Base-by-base conservation (phyloP, 176 grass and related monocot species). In the Aegilops sharonensis region DNA sequence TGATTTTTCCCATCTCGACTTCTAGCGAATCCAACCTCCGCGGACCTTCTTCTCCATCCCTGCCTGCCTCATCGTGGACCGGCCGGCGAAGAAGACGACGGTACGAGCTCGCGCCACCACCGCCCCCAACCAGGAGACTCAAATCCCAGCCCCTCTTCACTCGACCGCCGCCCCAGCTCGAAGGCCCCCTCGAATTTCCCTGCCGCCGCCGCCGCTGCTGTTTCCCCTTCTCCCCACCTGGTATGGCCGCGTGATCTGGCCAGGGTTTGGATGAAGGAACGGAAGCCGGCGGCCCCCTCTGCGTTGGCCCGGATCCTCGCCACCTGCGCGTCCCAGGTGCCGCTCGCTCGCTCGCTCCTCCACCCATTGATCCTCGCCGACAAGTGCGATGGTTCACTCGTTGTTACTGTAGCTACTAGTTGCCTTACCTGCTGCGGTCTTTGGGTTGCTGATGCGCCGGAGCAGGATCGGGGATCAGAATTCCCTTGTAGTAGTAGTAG, bases 261-360 rank as follows among this genome's bases (percentile, higher is more conserved):
- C 45, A 12, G 78, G 43, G 23, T 5, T 42, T 82, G 81, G 66
- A 94, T 91, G 86, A 91, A 94, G 79, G 92, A 94, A 69, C 80
- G 83, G 52, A 94, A 80, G 68, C 83, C 64, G 56, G 79, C 81
- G 67, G 67, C 54, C 50, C 50, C 79, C 81, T 43, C 83, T 57
- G 68, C 72, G 39, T n/a, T 86, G n/a, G 61, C 32, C 42, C 86
- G 92, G 47, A 83, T 94, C 79, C 86, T 94, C 72, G 36, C 88
- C 35, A 57, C 79, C 42, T 94, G 92, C 77, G 77, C 85, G 32
- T 85, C 87, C 83, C 92, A 92, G 92, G 92, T 94, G 27, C 82
- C 42, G 18, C 11, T 8, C 45, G n/a, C 67, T 36, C 42, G 12
- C 50, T 18, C 56, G 56, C 67, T 3, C 43, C 15, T 52, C 72